Conservation (phyloP, 78 protist genomes). For the Pigoraptor vietnamica region DNA sequence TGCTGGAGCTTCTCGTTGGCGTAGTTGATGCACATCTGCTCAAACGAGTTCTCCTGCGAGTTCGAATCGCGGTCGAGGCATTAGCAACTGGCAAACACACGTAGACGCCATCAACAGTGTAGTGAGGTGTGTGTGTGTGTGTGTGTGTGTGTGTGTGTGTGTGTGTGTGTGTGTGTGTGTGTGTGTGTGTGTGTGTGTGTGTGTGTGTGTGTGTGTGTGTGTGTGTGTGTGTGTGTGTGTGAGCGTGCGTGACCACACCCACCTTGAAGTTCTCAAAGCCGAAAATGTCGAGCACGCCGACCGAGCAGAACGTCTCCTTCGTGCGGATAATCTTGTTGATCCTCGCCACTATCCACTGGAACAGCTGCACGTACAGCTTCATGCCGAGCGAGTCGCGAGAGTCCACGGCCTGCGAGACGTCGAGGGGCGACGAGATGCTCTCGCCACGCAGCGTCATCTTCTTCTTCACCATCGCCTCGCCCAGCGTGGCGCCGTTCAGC, state of each 20-base stretch:
- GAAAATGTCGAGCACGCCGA: slow-evolving; percentile 81
- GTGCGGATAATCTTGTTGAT: not conserved
- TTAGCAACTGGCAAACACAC: not conserved
- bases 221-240: no score
- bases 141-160: no score
- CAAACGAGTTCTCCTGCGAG: slow-evolving; percentile 78
- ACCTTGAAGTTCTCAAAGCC: slow-evolving; percentile 77
- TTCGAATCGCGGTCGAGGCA: no score
- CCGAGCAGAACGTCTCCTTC: not conserved
- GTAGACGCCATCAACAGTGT: no score
- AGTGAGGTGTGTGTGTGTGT: no score
- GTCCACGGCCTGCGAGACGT: slow-evolving; percentile 31
- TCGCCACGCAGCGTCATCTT: not conserved
- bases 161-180: no score
- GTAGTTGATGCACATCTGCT: slow-evolving; percentile 95
- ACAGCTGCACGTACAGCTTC: slow-evolving; percentile 58
- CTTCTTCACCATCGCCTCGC: not conserved
- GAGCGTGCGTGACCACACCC: no score
- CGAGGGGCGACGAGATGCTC: not conserved
- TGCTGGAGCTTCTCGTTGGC: slow-evolving; percentile 82
- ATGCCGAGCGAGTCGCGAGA: slow-evolving; percentile 40
- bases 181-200: no score
- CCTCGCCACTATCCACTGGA: slow-evolving; percentile 60
- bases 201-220: no score
- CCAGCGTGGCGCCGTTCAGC: not conserved